Evolutionary conservation across 1,284 basidiomycete genomes (phyloP), one percentile per base, ranked within the genome.

Genomic region (Volvariella volvacea): DNA sequence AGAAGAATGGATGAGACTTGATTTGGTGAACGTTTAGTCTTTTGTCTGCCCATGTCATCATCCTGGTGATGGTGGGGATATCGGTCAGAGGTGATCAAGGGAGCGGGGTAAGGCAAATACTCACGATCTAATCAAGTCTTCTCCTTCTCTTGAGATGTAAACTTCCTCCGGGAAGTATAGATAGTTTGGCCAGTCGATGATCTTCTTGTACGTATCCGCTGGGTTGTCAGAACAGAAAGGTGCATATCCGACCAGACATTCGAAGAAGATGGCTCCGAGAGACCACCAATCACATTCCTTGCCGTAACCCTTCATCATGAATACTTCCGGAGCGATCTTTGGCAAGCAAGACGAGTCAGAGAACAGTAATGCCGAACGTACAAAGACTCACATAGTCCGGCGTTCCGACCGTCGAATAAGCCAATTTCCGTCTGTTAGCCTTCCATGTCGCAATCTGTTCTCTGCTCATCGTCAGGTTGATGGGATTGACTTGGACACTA

Each of bases 201-300:
- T 99, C 73, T 99, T 99, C 65, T 94, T 87, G 72, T 99, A 99
- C 17, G 95, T 98, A 60, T 99, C 95, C 55, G 91, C 91, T 14
- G 95, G 93, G 58, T 92, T 93, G 60, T 98, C 94, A 7, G 94
- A 96, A 65, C 93, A 97, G 76, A 97, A 98, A 2, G 94, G 94
- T 9, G 94, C 93, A 62, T 95, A 97, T 50, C 92, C 95, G 55
- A 97, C 92, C 19, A 99, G 75, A 66, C 95, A 98, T 66, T 99
- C 95, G 60, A 95, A 99, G 86, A 96, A 97, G 67, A 99, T 98
- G 3, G 94, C 93, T 9, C 95, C 91, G 40, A 94, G 68, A 31
- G 90, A 93, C 93, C 93, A 97, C 93, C 93, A 97, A 64, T 97
- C 94, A 60, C 93, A 96, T 66, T 97, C 95, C 64, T 97, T 94